Base-by-base conservation (phyloP, 352 stramenopile genomes). In the Hyaloperonospora brassicae region DNA sequence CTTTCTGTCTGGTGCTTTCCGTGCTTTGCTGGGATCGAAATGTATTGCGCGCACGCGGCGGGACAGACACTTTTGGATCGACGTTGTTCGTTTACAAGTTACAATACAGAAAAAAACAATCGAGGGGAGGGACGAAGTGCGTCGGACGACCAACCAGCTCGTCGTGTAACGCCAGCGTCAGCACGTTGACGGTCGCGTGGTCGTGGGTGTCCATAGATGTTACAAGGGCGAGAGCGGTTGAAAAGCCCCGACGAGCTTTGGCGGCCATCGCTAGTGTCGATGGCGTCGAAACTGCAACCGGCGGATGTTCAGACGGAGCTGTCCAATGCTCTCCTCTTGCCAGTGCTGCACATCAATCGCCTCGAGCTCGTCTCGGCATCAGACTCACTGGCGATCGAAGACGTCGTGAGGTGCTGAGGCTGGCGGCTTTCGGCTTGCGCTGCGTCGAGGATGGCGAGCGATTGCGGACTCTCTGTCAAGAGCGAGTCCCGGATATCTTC, bases 401-500 rank as follows among this genome's bases (percentile, higher is more conserved):
- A 67, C 22, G 50, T 57, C 22, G 38, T 35, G 22, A 62, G 31
- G 24, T 48, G 35, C 0, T 50, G 54, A 0, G 50, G 47, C 6
- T 60, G 41, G 14, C 58, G 59, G 40, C 24, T 63, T 40, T 61
- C 22, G n/a, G 59, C 56, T 44, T 51, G 67, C 68, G 51, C 59
- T 50, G 55, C 41, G 38, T 63, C 44, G 39, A 68, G 57, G 2
- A 84, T 70, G 5, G 72, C 66, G 8, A 92, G 79, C 6, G 73
- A 87, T 64, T 92, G 82, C 17, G 82, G 79, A 45, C 79, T 90
- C 27, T 84, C 70, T 0, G 64, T 75, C 46, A 89, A 66, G 9
- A 89, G 52, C 36, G 86, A 50, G n/a, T 89, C 72, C 59, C 87
- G 73, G 27, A 87, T 76, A 22, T 68, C 84, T 34, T 71, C 70